Conservation (phyloP, 176 grass and related monocot species). For the Raddia distichophylla region DNA sequence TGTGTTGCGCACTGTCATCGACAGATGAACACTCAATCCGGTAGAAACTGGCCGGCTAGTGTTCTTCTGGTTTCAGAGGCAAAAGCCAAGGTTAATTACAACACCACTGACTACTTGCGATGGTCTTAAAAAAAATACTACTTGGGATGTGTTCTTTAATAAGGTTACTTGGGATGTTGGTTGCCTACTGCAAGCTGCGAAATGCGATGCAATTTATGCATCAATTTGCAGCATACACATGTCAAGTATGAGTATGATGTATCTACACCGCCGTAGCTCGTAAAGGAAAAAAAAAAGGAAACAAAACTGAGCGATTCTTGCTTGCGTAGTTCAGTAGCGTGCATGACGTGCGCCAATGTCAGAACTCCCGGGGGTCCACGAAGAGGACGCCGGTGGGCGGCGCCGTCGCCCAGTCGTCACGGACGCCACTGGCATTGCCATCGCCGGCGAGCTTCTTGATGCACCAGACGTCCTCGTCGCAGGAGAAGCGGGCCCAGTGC, state of each 20-base stretch:
- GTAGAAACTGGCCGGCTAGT: slow-evolving; percentile 13
- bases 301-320: slow-evolving; percentile 20
- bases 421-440: background rate
- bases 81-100: background rate
- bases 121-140: background rate
- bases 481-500: slow-evolving; percentile 60
- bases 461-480: slow-evolving; percentile 76
- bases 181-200: background rate
- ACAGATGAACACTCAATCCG: slow-evolving; percentile 18
- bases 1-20: background rate
- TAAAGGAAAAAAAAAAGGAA: slow-evolving; percentile 10
- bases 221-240: slow-evolving; percentile 24
- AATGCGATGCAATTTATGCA: background rate
- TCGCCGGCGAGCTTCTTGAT: slow-evolving; percentile 46
- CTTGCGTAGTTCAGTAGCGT: background rate
- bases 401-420: slow-evolving; percentile 49
- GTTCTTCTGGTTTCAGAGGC: slow-evolving; percentile 15
- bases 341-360: slow-evolving; percentile 10
- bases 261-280: slow-evolving; percentile 25
- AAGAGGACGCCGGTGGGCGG: slow-evolving; percentile 47
- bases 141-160: background rate
- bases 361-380: slow-evolving; percentile 83
- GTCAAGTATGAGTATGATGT: slow-evolving; percentile 36
- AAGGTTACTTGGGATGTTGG: background rate
- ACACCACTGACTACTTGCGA: background rate